phyloP scores from a whole-genome alignment of 352 stramenopile species.

The Thalassiosira ordinaria region DNA sequence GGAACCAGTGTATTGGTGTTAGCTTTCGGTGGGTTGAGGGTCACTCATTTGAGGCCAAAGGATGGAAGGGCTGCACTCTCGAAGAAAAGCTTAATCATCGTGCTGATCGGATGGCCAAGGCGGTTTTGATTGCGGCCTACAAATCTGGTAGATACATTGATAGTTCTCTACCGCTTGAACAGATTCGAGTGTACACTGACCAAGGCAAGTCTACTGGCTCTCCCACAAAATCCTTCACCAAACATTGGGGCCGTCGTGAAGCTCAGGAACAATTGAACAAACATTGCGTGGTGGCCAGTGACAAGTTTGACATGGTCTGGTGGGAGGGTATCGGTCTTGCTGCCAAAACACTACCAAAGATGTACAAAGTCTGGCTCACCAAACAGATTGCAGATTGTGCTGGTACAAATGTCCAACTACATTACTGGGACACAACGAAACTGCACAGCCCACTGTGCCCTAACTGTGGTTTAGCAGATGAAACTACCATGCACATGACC shows the following conservation, averaged over 20 bases:
- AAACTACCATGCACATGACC: conserved; percentile 2
- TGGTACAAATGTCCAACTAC: conserved; percentile 19
- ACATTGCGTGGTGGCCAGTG: background rate
- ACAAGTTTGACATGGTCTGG: conserved; percentile 19
- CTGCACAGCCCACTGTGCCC: background rate
- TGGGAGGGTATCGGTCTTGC: conserved; percentile 29
- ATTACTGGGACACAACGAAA: background rate
- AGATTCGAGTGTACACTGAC: background rate
- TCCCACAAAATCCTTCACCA: background rate
- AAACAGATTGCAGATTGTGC: conserved; percentile 32
- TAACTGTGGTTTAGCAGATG: background rate
- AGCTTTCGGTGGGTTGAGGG: conserved; percentile 15
- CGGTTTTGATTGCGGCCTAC: background rate
- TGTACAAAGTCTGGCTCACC: conserved; percentile 29
- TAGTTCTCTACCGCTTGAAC: conserved; percentile 23
- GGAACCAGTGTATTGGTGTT: too few species aligned
- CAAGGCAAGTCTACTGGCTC: conserved; percentile 12
- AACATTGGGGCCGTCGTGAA: background rate
- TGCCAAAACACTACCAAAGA: conserved; percentile 1
- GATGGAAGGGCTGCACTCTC: background rate
- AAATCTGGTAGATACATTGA: background rate
- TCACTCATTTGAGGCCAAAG: background rate
- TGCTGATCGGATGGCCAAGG: conserved; percentile 16
- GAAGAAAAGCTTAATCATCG: conserved; percentile 14
- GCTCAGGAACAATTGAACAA: background rate